These are phyloP conservation scores for Yamadazyma triangularis DNA, from an alignment of 1,139 yeast genomes.

Conservation along the genomic window DNA sequence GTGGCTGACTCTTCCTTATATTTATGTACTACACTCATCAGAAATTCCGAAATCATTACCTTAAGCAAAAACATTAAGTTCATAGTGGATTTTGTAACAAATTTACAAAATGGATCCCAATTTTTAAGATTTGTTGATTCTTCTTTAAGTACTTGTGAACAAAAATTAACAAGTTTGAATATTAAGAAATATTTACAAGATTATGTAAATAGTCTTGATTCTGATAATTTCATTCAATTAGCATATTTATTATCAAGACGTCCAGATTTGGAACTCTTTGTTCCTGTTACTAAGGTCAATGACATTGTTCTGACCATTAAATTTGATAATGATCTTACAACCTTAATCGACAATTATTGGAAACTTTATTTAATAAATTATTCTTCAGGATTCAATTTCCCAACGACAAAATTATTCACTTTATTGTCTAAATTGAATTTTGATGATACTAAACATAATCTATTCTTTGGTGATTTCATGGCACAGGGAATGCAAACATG, in stretches of 20 bases:
- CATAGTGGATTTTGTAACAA: slow-evolving; percentile 33
- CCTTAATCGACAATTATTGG: slow-evolving; percentile 11
- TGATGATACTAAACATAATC: too few relatives aligned
- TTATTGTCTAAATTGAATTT: too few relatives aligned
- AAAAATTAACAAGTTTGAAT: slow-evolving; percentile 46
- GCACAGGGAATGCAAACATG: too few relatives aligned
- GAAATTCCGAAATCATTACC: slow-evolving; percentile 55
- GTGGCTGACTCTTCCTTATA: slow-evolving; percentile 13
- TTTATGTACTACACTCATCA: slow-evolving; percentile 44
- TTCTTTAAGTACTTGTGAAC: slow-evolving; percentile 36
- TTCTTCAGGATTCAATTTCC: not conserved
- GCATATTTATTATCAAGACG: slow-evolving; percentile 9
- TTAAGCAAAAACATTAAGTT: slow-evolving; percentile 45
- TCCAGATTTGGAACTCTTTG: slow-evolving; percentile 5
- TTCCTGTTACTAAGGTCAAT: slow-evolving; percentile 4
- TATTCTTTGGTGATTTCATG: too few relatives aligned
- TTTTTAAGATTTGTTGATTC: slow-evolving; percentile 50
- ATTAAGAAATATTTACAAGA: slow-evolving; percentile 44
- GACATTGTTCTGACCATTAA: slow-evolving; percentile 3
- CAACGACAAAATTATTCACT: too few relatives aligned
- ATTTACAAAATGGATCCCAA: slow-evolving; percentile 26
- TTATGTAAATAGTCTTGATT: slow-evolving; percentile 33
- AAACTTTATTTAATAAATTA: slow-evolving; percentile 8
- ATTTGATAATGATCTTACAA: slow-evolving; percentile 1
- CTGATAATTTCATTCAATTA: slow-evolving; percentile 9